Conservation (phyloP, 768 basidiomycete species). For the Rossbeevera mucosa region DNA sequence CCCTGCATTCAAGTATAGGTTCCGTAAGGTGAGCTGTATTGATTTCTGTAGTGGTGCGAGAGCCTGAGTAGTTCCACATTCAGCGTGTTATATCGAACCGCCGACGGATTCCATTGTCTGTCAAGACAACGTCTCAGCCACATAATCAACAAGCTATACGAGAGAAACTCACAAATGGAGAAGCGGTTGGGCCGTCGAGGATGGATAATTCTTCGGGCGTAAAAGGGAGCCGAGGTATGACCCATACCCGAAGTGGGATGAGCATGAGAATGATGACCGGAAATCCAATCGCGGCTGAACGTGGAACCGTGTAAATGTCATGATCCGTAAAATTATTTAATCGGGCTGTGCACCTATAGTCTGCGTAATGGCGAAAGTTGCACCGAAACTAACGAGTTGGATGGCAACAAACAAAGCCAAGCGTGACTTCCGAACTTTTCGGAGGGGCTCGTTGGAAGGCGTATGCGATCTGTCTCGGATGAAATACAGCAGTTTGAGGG, state of each 20-base stretch:
- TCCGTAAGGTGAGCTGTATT: not conserved
- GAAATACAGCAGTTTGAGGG: constrained; percentile 74
- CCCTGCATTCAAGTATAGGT: not conserved
- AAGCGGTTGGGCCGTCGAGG: constrained; percentile 88
- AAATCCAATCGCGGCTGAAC: constrained; percentile 88
- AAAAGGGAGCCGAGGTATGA: constrained; percentile 76
- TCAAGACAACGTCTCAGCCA: not conserved
- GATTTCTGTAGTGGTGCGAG: not conserved
- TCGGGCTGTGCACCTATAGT: constrained; percentile 62
- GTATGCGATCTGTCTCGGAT: constrained; percentile 66
- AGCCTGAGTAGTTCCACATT: not conserved
- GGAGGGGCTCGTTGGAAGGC: constrained; percentile 63
- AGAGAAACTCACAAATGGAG: constrained; percentile 64
- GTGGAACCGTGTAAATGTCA: not conserved
- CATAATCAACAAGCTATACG: not conserved
- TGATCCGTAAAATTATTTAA: accelerated
- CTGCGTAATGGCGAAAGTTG: constrained; percentile 87
- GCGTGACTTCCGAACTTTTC: constrained; percentile 66
- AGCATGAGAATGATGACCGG: constrained; percentile 84
- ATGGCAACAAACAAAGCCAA: constrained; percentile 68
- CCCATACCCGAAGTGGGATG: constrained; percentile 64
- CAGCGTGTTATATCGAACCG: constrained; percentile 20
- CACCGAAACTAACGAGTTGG: constrained; percentile 80
- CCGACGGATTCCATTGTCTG: constrained; percentile 46
- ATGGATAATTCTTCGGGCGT: constrained; percentile 72